Evolutionary conservation across 2,329 filamentous ascomycete genomes (phyloP).

Genomic region (Thielaviopsis populi): DNA sequence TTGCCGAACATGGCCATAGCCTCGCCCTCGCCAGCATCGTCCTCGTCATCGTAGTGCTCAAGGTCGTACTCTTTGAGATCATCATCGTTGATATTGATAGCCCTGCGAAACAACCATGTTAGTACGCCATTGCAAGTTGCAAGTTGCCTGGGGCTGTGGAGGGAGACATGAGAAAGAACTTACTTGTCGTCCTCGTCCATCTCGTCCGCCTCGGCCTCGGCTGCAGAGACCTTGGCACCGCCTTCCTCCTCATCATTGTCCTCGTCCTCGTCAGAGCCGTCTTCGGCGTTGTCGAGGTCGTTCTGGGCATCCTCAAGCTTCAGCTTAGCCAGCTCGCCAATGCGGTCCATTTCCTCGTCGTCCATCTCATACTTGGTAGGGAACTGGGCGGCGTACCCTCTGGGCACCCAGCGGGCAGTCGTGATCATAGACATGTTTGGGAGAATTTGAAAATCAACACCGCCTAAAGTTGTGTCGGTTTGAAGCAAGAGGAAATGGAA

Average conservation of each 20-base stretch:
- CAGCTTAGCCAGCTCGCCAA: slow-evolving; percentile 57
- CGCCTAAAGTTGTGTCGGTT: background rate
- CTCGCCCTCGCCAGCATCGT: slow-evolving; percentile 38
- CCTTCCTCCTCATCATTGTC: slow-evolving; percentile 21
- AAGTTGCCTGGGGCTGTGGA: background rate
- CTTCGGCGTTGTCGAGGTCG: slow-evolving; percentile 44
- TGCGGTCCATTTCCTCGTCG: slow-evolving; percentile 60
- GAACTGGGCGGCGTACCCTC: slow-evolving; percentile 61
- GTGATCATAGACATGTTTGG: slow-evolving; percentile 58
- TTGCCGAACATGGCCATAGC: slow-evolving; percentile 90
- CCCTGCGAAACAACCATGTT: slow-evolving; percentile 13
- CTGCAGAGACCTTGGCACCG: slow-evolving; percentile 17
- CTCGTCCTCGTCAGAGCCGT: slow-evolving; percentile 22
- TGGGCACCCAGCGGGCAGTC: slow-evolving; percentile 59
- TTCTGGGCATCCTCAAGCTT: slow-evolving; percentile 87
- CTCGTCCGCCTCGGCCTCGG: slow-evolving; percentile 4
- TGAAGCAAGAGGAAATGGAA: slow-evolving; percentile 2
- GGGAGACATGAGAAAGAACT: slow-evolving; percentile 2
- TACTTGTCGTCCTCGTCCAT: slow-evolving; percentile 16
- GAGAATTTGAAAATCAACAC: slow-evolving; percentile 18
- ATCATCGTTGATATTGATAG: slow-evolving; percentile 50
- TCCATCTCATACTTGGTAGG: slow-evolving; percentile 61
- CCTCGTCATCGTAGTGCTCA: slow-evolving; percentile 72
- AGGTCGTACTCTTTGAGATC: slow-evolving; percentile 93
- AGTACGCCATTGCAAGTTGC: slow-evolving; percentile 17